Evolutionary conservation across 2,329 filamentous ascomycete genomes (phyloP), one percentile per base, ranked within the genome.

Genomic region (Cyphellophora attinorum): DNA sequence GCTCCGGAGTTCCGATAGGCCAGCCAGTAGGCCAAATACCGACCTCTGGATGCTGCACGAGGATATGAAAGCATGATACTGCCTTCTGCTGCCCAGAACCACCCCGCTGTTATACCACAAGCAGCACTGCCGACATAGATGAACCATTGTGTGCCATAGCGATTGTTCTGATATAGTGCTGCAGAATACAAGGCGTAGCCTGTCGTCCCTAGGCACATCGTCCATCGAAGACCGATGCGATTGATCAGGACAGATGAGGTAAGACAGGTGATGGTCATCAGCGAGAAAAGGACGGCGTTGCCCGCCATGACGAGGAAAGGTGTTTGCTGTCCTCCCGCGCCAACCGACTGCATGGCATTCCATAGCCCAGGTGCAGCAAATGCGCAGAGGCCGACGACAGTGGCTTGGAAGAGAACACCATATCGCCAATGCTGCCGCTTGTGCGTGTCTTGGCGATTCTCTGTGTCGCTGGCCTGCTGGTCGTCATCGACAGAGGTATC

Each of bases 41-140:
- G 67, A 0, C 76, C 77, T 34, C 72, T 68, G 30, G 80, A 79
- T 50, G 72, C 73, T 0, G 79, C 76, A 47, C 84, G 79, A 0
- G 80, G 79, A 44, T 85, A 85, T 0, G 73, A 67, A 11, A 85
- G 72, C 0, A 79, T 79, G 35, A 85, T 80, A 0, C 80, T 79
- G 1, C 76, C 76, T 55, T 85, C 80, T 0, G 78, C 73, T 65
- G 76, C 78, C 80, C 80, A 85, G 54, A 85, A 84, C 0, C 84
- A 63, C 0, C 80, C 80, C 0, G 80, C 80, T 0, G 74, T 77
- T 17, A 82, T 65, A 13, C 79, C 80, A 42, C 79, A 84, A 0
- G 79, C 60, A 0, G 76, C 77, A 1, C 76, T 76, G 0, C 79
- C 81, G 6, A 85, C 55, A 1, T 82, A 63, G 0, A 76, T 67